Evolutionary conservation across 768 basidiomycete species (phyloP).

Genomic region (Candolleomyces efflorescens): DNA sequence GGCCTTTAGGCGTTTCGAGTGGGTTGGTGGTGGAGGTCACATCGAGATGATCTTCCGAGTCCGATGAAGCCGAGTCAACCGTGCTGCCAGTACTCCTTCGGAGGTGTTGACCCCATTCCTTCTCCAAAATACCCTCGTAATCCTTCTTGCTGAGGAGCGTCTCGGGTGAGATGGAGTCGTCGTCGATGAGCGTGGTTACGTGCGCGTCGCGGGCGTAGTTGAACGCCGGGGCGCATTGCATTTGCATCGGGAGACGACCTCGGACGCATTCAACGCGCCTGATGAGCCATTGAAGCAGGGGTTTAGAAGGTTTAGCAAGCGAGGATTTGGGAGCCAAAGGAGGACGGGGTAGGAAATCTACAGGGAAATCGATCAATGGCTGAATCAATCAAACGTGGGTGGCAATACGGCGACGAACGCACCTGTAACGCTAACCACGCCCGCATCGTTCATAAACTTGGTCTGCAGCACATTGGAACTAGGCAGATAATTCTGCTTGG

Average conservation of each 20-base stretch:
- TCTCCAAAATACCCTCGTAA: background rate
- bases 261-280: slow-evolving; percentile 86
- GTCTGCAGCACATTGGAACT: slow-evolving; percentile 86
- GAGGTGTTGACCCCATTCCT: background rate
- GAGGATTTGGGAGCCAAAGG: slow-evolving; percentile 19
- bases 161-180: slow-evolving; percentile 30
- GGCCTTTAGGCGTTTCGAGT: background rate
- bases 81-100: background rate
- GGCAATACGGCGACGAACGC: slow-evolving; percentile 8
- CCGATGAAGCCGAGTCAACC: background rate
- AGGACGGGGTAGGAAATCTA: slow-evolving; percentile 80
- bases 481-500: slow-evolving; percentile 81
- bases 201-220: slow-evolving; percentile 85
- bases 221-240: slow-evolving; percentile 96
- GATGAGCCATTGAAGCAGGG: slow-evolving; percentile 79
- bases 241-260: slow-evolving; percentile 69
- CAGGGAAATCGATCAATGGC: background rate
- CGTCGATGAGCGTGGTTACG: slow-evolving; percentile 51
- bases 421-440: slow-evolving; percentile 84
- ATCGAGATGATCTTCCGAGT: background rate
- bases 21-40: background rate
- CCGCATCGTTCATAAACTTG: slow-evolving; percentile 88
- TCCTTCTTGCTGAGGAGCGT: background rate
- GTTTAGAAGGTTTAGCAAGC: slow-evolving; percentile 35
- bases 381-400: background rate